A percentile compares a stretch with the other conserved stretches of the same genome.
phyloP scores from a whole-genome alignment of 352 stramenopile genomes.

The Blastocystis sp. region DNA sequence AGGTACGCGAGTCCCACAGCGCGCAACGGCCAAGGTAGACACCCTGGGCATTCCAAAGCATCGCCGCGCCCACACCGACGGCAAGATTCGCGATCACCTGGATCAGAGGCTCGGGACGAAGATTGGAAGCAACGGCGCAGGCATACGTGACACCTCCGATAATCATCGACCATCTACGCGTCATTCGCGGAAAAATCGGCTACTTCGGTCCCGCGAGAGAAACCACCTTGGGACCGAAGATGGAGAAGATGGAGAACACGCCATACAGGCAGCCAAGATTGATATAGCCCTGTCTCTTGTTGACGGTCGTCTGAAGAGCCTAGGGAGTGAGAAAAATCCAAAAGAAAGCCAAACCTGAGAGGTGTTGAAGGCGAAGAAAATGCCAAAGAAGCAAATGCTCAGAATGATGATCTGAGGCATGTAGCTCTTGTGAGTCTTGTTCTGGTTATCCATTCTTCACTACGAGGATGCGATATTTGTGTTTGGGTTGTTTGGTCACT shows the following conservation, averaged over 20 bases:
- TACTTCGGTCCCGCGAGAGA: constrained; percentile 62
- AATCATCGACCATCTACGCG: constrained; percentile 69
- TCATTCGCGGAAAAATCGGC: neutral
- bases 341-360: constrained; percentile 29
- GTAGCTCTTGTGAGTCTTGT: constrained; percentile 52
- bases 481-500: too few species aligned
- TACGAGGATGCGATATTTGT: constrained; percentile 2
- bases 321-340: neutral
- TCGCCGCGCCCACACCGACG: constrained; percentile 71
- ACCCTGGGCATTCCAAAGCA: constrained; percentile 74
- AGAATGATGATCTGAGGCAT: constrained; percentile 71
- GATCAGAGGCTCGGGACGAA: neutral
- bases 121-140: constrained; percentile 58
- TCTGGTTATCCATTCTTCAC: neutral
- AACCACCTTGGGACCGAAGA: constrained; percentile 73
- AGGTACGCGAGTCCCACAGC: constrained; percentile 50
- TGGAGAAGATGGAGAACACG: constrained; percentile 67
- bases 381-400: constrained; percentile 74
- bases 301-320: constrained; percentile 68
- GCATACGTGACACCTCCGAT: constrained; percentile 74
- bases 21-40: constrained; percentile 72
- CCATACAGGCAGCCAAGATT: constrained; percentile 73
- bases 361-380: constrained; percentile 76
- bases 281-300: constrained; percentile 70
- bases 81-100: constrained; percentile 69